phyloP scores from a whole-genome alignment of 1,284 basidiomycete species.

The Phylloporus gajari region DNA sequence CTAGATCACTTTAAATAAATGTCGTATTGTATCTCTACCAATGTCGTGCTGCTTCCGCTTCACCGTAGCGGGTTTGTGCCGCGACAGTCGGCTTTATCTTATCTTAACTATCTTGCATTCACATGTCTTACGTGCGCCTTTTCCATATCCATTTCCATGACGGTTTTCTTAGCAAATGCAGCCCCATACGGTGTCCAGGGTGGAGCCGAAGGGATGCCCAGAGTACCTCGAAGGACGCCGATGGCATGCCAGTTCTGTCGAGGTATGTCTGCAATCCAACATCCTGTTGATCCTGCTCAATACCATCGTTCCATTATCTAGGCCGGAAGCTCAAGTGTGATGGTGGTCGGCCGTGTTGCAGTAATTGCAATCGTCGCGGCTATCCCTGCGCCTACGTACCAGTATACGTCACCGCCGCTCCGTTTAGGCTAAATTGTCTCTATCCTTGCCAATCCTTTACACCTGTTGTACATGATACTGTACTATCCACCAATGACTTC shows the following conservation, averaged over 20 bases:
- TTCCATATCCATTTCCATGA: neutral
- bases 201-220: constrained; percentile 40
- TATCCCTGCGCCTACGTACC: constrained; percentile 62
- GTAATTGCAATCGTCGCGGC: constrained; percentile 62
- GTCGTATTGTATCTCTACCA: too few relatives aligned
- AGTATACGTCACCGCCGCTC: constrained; percentile 54
- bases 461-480: too few relatives aligned
- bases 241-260: constrained; percentile 71
- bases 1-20: too few relatives aligned
- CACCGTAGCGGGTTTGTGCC: too few relatives aligned
- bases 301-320: constrained; percentile 29
- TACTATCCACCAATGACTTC: too few relatives aligned
- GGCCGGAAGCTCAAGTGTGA: constrained; percentile 72
- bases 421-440: constrained; percentile 15
- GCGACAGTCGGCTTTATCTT: too few relatives aligned
- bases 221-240: constrained; percentile 60
- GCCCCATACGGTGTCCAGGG: constrained; percentile 21
- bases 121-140: constrained; percentile 41
- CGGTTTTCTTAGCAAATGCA: constrained; percentile 23
- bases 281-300: constrained; percentile 3
- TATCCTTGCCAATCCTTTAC: constrained; percentile 4
- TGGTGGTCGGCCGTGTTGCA: constrained; percentile 62
- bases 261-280: constrained; percentile 47
- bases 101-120: constrained; percentile 5
- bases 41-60: too few relatives aligned